phyloP scores from a whole-genome alignment of 805 yeast genomes.

The Debaryomyces hansenii region DNA sequence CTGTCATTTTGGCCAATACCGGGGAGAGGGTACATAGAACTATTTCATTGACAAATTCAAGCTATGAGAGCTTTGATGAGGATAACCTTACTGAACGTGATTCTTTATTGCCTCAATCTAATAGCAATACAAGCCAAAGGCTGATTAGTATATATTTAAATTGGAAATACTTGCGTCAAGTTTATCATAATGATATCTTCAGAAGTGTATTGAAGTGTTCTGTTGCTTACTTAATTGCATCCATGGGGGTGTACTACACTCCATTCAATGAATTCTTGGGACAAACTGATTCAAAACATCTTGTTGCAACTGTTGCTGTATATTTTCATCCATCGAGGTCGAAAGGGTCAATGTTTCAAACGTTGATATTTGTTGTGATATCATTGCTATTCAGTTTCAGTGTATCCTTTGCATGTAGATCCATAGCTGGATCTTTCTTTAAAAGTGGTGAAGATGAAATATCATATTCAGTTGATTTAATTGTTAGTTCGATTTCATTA shows the following conservation, averaged over 20 bases:
- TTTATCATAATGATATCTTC: conserved; percentile 15
- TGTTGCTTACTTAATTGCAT: conserved; percentile 71
- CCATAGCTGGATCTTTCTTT: conserved; percentile 47
- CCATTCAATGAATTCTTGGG: conserved; percentile 56
- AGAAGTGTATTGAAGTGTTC: conserved; percentile 60
- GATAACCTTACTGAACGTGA: conserved; percentile 4
- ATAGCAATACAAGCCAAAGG: neutral
- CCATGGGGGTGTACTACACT: conserved; percentile 65
- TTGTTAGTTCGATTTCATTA: conserved; percentile 53
- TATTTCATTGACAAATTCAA: conserved; percentile 25
- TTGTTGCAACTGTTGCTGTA: conserved; percentile 79
- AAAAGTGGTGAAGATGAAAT: conserved; percentile 46
- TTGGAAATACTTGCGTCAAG: neutral
- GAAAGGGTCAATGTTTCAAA: conserved; percentile 78
- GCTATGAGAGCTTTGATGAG: conserved; percentile 19
- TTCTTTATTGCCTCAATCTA: conserved; percentile 3
- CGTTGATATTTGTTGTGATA: conserved; percentile 57
- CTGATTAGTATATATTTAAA: neutral
- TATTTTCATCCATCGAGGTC: conserved; percentile 83
- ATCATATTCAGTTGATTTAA: conserved; percentile 54
- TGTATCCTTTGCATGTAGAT: conserved; percentile 53
- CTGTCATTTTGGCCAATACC: conserved; percentile 39
- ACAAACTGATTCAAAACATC: conserved; percentile 70
- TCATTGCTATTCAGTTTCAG: conserved; percentile 55
- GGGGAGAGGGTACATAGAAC: conserved; percentile 40